Percentiles rank a stretch among this genome's conserved stretches.
These are phyloP conservation scores for Micromonas commoda DNA, from an alignment of 139 green algal species.

Conservation along the genomic window DNA sequence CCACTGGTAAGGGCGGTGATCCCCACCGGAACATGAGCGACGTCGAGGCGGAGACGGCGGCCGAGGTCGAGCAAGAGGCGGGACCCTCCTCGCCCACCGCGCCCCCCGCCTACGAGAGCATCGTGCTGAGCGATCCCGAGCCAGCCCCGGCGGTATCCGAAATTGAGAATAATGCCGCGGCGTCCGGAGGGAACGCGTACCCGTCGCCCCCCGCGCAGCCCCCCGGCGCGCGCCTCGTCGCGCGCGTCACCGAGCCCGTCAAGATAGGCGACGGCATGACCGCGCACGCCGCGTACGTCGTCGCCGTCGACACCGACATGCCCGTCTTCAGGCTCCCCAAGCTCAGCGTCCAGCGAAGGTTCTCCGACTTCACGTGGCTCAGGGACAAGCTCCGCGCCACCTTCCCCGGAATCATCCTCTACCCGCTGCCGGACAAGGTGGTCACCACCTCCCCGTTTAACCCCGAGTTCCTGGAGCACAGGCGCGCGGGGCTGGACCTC, in stretches of 20 bases:
- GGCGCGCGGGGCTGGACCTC: background rate
- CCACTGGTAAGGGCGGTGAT: too few relatives aligned
- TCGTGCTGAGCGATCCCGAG: too few relatives aligned
- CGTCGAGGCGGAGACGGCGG: background rate
- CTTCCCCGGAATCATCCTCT: slow-evolving; percentile 1
- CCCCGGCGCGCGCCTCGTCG: too few relatives aligned
- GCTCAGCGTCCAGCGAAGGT: background rate
- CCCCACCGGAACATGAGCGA: too few relatives aligned
- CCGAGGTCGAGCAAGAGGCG: background rate
- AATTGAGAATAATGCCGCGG: too few relatives aligned
- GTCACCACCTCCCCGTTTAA: slow-evolving; percentile 3
- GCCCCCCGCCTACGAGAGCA: slow-evolving; percentile 14
- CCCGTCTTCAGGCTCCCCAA: background rate
- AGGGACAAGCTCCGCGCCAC: background rate
- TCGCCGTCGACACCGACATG: background rate
- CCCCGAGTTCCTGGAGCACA: slow-evolving; percentile 4
- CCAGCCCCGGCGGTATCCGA: too few relatives aligned
- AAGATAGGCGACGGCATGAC: background rate
- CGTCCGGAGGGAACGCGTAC: too few relatives aligned
- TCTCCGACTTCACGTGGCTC: slow-evolving; percentile 18
- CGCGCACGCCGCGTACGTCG: slow-evolving; percentile 13
- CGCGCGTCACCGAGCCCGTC: background rate
- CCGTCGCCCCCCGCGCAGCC: too few relatives aligned
- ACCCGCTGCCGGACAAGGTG: slow-evolving; percentile 10
- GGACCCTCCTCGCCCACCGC: background rate